Evolutionary conservation across 768 basidiomycete genomes (phyloP).

Genomic region (Tubosaeta sp.): DNA sequence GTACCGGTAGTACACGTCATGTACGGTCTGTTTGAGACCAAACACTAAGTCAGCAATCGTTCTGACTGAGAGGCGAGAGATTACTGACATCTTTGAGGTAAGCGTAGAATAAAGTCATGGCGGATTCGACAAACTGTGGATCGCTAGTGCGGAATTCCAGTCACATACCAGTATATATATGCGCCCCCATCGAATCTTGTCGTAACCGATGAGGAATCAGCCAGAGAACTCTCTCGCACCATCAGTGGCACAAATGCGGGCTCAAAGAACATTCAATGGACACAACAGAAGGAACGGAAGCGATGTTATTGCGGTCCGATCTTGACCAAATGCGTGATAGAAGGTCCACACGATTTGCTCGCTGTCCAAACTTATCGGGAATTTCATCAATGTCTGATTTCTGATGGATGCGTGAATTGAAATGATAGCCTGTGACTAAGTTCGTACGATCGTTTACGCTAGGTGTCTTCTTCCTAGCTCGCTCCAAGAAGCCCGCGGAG

Average conservation of each 20-base stretch:
- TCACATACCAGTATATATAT: not conserved
- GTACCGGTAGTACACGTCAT: not conserved
- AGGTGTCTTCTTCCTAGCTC: too few relatives aligned
- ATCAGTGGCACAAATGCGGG: not conserved
- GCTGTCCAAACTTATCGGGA: not conserved
- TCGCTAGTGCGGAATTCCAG: not conserved
- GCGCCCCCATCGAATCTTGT: not conserved
- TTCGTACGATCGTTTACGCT: not conserved
- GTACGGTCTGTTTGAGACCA: not conserved
- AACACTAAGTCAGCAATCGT: not conserved
- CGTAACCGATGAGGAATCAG: not conserved
- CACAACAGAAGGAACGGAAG: not conserved
- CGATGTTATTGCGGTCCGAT: not conserved
- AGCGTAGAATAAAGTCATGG: not conserved
- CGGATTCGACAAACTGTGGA: not conserved
- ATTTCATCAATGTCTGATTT: not conserved
- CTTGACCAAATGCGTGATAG: not conserved
- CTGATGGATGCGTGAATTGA: not conserved
- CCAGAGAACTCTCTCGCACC: not conserved
- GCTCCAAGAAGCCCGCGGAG: too few relatives aligned
- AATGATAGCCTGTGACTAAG: not conserved
- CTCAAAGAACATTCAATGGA: not conserved
- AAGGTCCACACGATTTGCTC: not conserved
- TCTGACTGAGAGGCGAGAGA: not conserved
- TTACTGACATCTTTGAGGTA: conserved; percentile 1